These are phyloP conservation scores for Apophysomyces sp. DNA, from an alignment of 371 early-diverging fungal genomes.

Conservation along the genomic window DNA sequence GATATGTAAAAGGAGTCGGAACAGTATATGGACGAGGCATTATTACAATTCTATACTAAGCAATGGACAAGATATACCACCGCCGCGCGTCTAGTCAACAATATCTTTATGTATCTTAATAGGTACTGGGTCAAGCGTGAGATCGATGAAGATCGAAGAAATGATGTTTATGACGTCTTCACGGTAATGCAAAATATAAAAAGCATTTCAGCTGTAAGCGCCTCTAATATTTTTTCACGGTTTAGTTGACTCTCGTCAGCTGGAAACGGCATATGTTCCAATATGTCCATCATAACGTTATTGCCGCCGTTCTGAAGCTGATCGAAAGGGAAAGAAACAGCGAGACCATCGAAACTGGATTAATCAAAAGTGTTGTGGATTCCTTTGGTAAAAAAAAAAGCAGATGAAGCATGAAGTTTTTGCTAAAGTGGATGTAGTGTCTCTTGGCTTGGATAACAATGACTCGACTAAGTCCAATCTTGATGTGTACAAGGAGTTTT, in stretches of 20 bases:
- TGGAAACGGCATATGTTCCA: slow-evolving; percentile 90
- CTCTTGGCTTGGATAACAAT: slow-evolving; percentile 81
- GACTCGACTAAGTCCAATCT: slow-evolving; percentile 79
- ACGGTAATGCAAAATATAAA: slow-evolving; percentile 68
- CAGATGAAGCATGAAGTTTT: neutral
- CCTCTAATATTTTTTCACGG: neutral
- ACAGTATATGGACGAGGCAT: slow-evolving; percentile 71
- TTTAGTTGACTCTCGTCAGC: slow-evolving; percentile 77
- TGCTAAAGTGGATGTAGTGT: slow-evolving; percentile 46
- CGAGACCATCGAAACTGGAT: slow-evolving; percentile 82
- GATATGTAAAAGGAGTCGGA: slow-evolving; percentile 51
- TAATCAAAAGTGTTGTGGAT: slow-evolving; percentile 87
- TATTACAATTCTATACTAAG: slow-evolving; percentile 84
- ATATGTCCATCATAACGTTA: slow-evolving; percentile 74
- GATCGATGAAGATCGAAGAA: slow-evolving; percentile 88
- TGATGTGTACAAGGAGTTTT: slow-evolving; percentile 84
- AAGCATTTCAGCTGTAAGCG: no score
- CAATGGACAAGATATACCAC: slow-evolving; percentile 90
- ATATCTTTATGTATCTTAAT: slow-evolving; percentile 93
- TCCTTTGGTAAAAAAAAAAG: slow-evolving; percentile 69
- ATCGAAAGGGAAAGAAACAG: slow-evolving; percentile 89
- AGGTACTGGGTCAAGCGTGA: slow-evolving; percentile 97
- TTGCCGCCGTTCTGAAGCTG: slow-evolving; percentile 79
- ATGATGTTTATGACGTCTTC: slow-evolving; percentile 89
- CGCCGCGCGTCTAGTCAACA: slow-evolving; percentile 83